Conservation (phyloP, 495 filamentous ascomycete species). For the Aspergillus sparsus region DNA sequence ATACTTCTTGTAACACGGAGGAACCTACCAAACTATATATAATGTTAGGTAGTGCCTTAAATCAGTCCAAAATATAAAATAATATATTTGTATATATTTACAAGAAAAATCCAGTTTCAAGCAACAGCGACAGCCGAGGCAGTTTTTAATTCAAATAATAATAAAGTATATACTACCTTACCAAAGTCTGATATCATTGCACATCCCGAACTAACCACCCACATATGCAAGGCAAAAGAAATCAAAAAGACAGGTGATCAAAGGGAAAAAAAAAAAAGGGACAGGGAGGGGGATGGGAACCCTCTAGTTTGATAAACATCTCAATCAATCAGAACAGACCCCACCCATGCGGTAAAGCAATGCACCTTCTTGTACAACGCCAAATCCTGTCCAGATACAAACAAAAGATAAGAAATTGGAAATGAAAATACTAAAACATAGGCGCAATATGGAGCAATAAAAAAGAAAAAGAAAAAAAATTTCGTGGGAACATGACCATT, state of each 20-base stretch:
- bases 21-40: too few relatives aligned
- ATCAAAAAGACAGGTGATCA: background rate
- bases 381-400: conserved; percentile 18
- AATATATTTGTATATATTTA: too few relatives aligned
- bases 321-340: conserved; percentile 10
- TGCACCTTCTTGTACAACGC: conserved; percentile 29
- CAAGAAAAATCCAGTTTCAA: too few relatives aligned
- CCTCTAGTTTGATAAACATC: background rate
- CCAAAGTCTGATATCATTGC: background rate
- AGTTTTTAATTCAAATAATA: too few relatives aligned
- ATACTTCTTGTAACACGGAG: too few relatives aligned
- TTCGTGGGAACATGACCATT: conserved; percentile 14
- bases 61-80: too few relatives aligned
- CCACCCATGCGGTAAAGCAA: conserved; percentile 23
- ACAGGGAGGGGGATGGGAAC: background rate
- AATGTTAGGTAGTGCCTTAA: too few relatives aligned
- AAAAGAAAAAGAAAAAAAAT: background rate
- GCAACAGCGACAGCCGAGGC: too few relatives aligned
- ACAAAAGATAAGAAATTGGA: conserved; percentile 6
- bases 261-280: background rate
- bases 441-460: background rate
- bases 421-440: conserved; percentile 1
- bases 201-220: conserved; percentile 1
- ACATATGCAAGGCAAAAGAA: background rate
- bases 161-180: too few relatives aligned